Evolutionary conservation across 1,139 yeast species (phyloP).

Genomic region (Saccharomycopsis phalli): DNA sequence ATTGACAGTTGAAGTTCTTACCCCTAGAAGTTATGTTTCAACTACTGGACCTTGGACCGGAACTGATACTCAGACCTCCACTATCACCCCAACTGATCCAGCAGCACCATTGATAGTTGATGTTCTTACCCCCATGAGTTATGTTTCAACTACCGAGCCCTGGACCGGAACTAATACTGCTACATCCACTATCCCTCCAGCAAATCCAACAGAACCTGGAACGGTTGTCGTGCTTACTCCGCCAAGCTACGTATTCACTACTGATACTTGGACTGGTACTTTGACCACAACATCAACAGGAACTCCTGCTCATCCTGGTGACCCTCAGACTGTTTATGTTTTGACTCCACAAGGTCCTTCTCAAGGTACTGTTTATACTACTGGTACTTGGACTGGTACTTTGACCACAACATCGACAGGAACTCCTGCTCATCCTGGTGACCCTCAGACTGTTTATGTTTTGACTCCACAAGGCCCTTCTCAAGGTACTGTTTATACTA

Average conservation of each 20-base stretch:
- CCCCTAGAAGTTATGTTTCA: constrained; percentile 5
- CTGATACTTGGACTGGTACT: constrained; percentile 7
- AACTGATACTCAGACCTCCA: background rate
- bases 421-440: background rate
- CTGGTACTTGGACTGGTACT: constrained; percentile 9
- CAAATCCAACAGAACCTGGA: constrained; percentile 5
- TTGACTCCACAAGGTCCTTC: constrained; percentile 9
- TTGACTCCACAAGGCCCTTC: background rate
- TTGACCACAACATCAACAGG: constrained; percentile 1
- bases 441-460: background rate
- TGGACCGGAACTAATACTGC: background rate
- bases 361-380: constrained; percentile 4
- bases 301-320: constrained; percentile 6
- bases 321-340: constrained; percentile 8
- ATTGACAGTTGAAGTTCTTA: constrained; percentile 1
- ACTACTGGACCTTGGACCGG: constrained; percentile 9
- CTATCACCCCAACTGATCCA: constrained; percentile 4
- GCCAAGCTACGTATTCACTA: constrained; percentile 1
- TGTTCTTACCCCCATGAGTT: constrained; percentile 8
- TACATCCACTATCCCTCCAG: background rate
- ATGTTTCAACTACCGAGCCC: constrained; percentile 1
- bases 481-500: background rate
- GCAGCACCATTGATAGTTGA: constrained; percentile 6
- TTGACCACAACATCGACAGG: constrained; percentile 7
- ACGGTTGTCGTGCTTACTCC: constrained; percentile 4